phyloP scores from a whole-genome alignment of 2,329 filamentous ascomycete genomes.

The Cladosporium sp. region DNA sequence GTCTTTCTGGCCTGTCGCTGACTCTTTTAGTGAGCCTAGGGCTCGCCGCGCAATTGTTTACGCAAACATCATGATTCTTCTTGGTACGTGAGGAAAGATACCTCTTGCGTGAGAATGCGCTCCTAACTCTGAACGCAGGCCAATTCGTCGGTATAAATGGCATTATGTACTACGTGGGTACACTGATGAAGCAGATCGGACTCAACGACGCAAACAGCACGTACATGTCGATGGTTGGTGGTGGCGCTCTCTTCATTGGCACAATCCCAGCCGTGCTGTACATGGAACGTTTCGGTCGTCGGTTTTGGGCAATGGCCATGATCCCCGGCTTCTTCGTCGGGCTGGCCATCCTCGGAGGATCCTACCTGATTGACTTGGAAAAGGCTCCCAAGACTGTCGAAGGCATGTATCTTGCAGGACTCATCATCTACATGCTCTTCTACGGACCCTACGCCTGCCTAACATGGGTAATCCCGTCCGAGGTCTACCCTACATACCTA shows the following conservation, averaged over 20 bases:
- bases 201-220: constrained; percentile 57
- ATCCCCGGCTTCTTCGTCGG: constrained; percentile 48
- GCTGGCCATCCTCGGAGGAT: constrained; percentile 57
- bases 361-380: constrained; percentile 44
- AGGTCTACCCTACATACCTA: constrained; percentile 68
- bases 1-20: no score
- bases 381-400: constrained; percentile 23
- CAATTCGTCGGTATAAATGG: constrained; percentile 12
- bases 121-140: not conserved
- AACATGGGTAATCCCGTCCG: constrained; percentile 45
- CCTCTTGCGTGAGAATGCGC: constrained; percentile 50
- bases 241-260: constrained; percentile 51
- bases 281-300: constrained; percentile 68
- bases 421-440: constrained; percentile 63
- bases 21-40: constrained; percentile 44
- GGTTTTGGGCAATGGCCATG: constrained; percentile 63
- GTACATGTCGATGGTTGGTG: constrained; percentile 65
- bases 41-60: constrained; percentile 60
- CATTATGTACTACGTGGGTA: constrained; percentile 58
- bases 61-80: constrained; percentile 63
- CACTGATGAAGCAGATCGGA: constrained; percentile 60
- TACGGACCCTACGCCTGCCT: constrained; percentile 46
- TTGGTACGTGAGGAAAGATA: constrained; percentile 61
- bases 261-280: constrained; percentile 40
- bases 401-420: constrained; percentile 60